phyloP scores from a whole-genome alignment of 495 filamentous ascomycete species.

The Mytilinidion resinicola region DNA sequence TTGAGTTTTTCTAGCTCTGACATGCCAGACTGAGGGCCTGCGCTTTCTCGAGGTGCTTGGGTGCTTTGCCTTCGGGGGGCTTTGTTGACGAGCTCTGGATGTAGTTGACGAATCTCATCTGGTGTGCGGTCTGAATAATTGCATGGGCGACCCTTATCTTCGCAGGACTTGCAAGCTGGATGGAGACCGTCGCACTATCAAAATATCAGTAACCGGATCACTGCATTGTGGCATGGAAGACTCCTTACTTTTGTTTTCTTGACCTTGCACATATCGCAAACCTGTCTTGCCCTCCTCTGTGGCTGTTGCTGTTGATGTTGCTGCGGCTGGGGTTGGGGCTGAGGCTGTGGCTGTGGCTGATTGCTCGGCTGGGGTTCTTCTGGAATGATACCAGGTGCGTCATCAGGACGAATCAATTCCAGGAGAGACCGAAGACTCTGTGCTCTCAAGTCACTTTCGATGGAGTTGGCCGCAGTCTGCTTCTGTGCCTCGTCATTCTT shows the following conservation, averaged over 20 bases:
- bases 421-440: conserved; percentile 27
- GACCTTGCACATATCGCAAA: conserved; percentile 25
- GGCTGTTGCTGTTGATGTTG: background rate
- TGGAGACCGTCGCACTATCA: conserved; percentile 23
- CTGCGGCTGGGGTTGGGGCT: conserved; percentile 2
- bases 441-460: conserved; percentile 25
- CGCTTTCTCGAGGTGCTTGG: conserved; percentile 9
- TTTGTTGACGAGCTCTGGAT: background rate
- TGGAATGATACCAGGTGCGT: conserved; percentile 1
- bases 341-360: background rate
- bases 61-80: background rate
- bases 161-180: conserved; percentile 20
- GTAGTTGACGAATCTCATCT: conserved; percentile 10
- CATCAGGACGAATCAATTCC: conserved; percentile 24
- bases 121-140: conserved; percentile 10
- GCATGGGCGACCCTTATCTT: conserved; percentile 22
- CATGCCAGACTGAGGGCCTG: conserved; percentile 1
- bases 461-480: conserved; percentile 14
- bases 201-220: background rate
- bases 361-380: conserved; percentile 3
- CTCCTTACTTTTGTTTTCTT: conserved; percentile 24
- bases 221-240: background rate
- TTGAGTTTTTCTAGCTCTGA: conserved; percentile 21
- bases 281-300: conserved; percentile 3
- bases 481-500: conserved; percentile 8